Percentiles rank a stretch among this genome's conserved stretches.
Conservation (phyloP, 2,329 filamentous ascomycete species). For the Penicillium rolfsii region DNA sequence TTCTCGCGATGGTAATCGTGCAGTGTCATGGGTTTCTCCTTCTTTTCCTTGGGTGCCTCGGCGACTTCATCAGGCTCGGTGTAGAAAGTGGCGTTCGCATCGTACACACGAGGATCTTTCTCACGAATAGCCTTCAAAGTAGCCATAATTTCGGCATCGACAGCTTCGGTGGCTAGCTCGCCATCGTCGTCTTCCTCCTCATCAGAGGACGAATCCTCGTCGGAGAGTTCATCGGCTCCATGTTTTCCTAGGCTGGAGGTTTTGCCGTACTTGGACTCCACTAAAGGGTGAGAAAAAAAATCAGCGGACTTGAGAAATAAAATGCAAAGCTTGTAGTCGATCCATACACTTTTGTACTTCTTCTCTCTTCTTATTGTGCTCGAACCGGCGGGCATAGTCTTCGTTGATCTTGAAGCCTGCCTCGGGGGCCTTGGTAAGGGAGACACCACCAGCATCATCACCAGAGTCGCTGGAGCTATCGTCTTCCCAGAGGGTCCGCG, state of each 20-base stretch:
- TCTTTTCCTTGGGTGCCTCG: slow-evolving; percentile 53
- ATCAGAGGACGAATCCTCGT: slow-evolving; percentile 68
- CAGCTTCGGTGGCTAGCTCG: slow-evolving; percentile 78
- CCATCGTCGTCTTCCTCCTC: slow-evolving; percentile 91
- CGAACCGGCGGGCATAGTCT: slow-evolving; percentile 85
- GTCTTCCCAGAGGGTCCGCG: slow-evolving; percentile 47
- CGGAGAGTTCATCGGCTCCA: slow-evolving; percentile 51
- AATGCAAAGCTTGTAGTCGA: background rate
- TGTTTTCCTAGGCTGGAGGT: slow-evolving; percentile 42
- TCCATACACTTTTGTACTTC: slow-evolving; percentile 65
- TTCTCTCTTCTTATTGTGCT: slow-evolving; percentile 96
- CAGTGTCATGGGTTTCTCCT: slow-evolving; percentile 82
- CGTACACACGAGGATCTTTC: slow-evolving; percentile 91
- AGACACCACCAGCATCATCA: slow-evolving; percentile 46
- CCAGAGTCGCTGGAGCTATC: slow-evolving; percentile 45
- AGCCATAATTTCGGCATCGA: slow-evolving; percentile 85
- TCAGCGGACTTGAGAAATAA: background rate
- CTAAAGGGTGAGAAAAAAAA: slow-evolving; percentile 48
- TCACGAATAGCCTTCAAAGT: slow-evolving; percentile 84
- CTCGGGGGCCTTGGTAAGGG: slow-evolving; percentile 38
- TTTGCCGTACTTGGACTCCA: slow-evolving; percentile 84
- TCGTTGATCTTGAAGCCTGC: slow-evolving; percentile 78
- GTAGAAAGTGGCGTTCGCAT: slow-evolving; percentile 79
- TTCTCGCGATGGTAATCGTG: slow-evolving; percentile 92
- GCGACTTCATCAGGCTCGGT: slow-evolving; percentile 56